Evolutionary conservation across 2,329 filamentous ascomycete genomes (phyloP).

Genomic region (Xylariaceae sp.): DNA sequence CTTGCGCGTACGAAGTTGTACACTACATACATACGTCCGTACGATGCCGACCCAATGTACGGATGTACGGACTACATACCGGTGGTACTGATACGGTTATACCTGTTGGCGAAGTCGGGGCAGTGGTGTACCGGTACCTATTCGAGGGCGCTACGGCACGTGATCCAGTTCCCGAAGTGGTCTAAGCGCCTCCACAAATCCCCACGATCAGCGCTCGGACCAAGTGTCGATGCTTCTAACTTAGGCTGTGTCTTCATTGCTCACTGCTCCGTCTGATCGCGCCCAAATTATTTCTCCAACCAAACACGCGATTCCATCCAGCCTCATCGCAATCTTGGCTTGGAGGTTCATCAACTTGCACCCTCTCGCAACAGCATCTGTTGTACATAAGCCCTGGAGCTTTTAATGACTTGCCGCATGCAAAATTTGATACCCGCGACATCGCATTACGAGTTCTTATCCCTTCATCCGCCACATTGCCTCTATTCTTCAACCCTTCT

Average conservation of each 20-base stretch:
- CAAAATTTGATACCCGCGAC: conserved; percentile 22
- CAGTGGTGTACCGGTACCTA: not conserved
- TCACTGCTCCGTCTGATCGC: conserved; percentile 22
- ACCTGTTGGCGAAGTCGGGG: too few relatives aligned
- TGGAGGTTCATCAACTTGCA: conserved; percentile 20
- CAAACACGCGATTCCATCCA: conserved; percentile 33
- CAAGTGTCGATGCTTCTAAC: not conserved
- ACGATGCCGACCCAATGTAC: too few relatives aligned
- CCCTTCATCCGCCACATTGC: conserved; percentile 7
- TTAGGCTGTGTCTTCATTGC: not conserved
- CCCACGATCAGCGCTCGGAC: not conserved
- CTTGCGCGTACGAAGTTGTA: too few relatives aligned
- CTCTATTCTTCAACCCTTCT: conserved; percentile 15
- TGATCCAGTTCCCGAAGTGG: conserved; percentile 3
- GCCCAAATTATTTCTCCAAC: conserved; percentile 39
- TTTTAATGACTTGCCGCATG: conserved; percentile 21
- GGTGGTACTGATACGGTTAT: too few relatives aligned
- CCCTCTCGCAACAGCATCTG: conserved; percentile 9
- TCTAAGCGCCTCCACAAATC: not conserved
- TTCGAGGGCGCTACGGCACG: not conserved
- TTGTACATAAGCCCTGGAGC: conserved; percentile 7
- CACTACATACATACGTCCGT: too few relatives aligned
- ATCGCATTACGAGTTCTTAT: conserved; percentile 13
- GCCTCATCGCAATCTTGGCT: conserved; percentile 26
- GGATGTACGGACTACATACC: too few relatives aligned